Evolutionary conservation across 495 filamentous ascomycete genomes (phyloP).

Genomic region (Aspergillus diversus): DNA sequence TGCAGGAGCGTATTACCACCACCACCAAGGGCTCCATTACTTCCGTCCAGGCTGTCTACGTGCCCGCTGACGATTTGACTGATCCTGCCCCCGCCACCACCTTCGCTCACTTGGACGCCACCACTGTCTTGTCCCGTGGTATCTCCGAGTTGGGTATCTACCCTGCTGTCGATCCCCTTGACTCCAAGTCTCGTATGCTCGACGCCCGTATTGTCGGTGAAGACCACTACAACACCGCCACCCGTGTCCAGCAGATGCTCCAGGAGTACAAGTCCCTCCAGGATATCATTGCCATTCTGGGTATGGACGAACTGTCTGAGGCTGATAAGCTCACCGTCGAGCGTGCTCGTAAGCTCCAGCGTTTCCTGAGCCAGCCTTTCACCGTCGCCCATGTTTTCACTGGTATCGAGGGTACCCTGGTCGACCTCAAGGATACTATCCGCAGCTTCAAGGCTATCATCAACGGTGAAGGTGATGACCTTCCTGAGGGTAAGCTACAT

Average conservation of each 20-base stretch:
- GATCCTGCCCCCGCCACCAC: slow-evolving; percentile 99
- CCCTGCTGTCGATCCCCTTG: slow-evolving; percentile 98
- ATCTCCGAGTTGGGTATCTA: slow-evolving; percentile 99
- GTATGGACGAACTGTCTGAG: slow-evolving; percentile 99
- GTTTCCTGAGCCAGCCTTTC: slow-evolving; percentile 99
- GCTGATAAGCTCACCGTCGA: slow-evolving; percentile 99
- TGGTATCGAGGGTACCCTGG: slow-evolving; percentile 96
- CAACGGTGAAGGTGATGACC: slow-evolving; percentile 89
- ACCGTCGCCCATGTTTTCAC: slow-evolving; percentile 98
- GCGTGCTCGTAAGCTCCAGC: slow-evolving; percentile 99
- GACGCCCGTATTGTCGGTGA: slow-evolving; percentile 97
- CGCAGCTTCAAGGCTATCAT: slow-evolving; percentile 96
- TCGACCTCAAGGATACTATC: slow-evolving; percentile 98
- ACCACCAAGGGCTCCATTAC: slow-evolving; percentile 99
- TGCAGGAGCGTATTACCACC: slow-evolving; percentile 99
- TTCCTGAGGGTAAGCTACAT: slow-evolving; percentile 72
- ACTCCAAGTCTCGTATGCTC: slow-evolving; percentile 99
- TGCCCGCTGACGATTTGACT: slow-evolving; percentile 99
- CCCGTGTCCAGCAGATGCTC: slow-evolving; percentile 95
- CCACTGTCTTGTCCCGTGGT: slow-evolving; percentile 99
- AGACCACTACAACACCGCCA: slow-evolving; percentile 95
- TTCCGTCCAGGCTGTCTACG: slow-evolving; percentile 99
- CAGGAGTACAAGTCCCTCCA: slow-evolving; percentile 99
- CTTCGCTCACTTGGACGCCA: slow-evolving; percentile 99
- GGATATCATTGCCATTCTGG: slow-evolving; percentile 99